Base-by-base conservation (phyloP, 1,284 basidiomycete species). In the Sporisorium iseilematis-ciliati region DNA sequence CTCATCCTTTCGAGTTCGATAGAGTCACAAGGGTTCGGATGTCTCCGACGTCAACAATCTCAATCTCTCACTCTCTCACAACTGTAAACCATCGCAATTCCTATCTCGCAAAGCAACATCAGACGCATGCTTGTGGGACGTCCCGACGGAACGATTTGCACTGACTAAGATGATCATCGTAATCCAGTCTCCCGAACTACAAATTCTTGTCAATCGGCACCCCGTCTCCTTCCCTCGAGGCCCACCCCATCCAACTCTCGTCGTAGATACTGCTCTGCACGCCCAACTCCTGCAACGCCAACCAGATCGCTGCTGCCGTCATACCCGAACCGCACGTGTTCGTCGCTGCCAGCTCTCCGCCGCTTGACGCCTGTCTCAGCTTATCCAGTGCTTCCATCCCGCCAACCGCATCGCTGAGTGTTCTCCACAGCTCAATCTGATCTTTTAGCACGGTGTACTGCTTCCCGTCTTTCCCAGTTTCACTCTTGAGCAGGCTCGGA, bases 301-400 rank as follows among this genome's bases (percentile, higher is more conserved):
- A 88, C 94, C 95, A 97, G 12, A 97, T 88, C 7, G 97, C 88
- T 7, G 90, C 93, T 3, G 97, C 97, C 14, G 95, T 97, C 97
- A 99, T 99, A 18, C 97, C 97, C 79, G 80, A 84, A 7, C 87
- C 87, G 48, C 86, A 87, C 14, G 84, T 85, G 21, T 72, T 77
- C 6, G 84, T 79, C 4, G 68, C 67, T 6, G 68, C 68, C 14
- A 76, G 52, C 55, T 76, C 68, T 23, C 74, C 74, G 16, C 77
- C 80, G 33, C 70, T 69, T 43, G 72, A 75, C 18, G 76, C 82
- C 54, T 84, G 82, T 16, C 83, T 59, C 41, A 84, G 56, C 67
- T 79, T 79, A 25, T 85, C 83, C 45, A 84, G 66, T 3, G 74
- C 66, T 38, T 79, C 75, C 40, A 59, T 78, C 14, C 80, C 75